These are phyloP conservation scores for Salvia hispanica DNA, from an alignment of 257 asterid genomes.

Conservation along the genomic window DNA sequence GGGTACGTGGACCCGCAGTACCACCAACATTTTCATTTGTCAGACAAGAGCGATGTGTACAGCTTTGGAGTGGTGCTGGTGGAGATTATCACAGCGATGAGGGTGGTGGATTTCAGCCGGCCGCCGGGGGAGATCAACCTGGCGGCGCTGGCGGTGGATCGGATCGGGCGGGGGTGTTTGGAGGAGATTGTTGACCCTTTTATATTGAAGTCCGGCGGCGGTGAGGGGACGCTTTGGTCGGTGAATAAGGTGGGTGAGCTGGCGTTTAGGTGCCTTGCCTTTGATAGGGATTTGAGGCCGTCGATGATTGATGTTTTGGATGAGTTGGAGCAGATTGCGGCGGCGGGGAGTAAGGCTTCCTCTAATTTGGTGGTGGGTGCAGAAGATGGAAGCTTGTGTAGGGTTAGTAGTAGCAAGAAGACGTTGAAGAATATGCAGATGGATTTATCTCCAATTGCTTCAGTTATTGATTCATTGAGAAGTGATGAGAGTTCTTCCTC, in stretches of 20 bases:
- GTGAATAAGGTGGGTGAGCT: slow-evolving; percentile 18
- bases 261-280: slow-evolving; percentile 17
- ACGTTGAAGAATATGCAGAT: too few relatives aligned
- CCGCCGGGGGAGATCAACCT: slow-evolving; percentile 2
- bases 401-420: too few relatives aligned
- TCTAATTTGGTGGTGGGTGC: background rate
- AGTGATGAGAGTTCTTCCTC: background rate
- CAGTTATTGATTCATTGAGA: background rate
- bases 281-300: slow-evolving; percentile 17
- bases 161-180: slow-evolving; percentile 10
- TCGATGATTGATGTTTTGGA: background rate
- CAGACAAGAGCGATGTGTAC: slow-evolving; percentile 16
- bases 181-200: slow-evolving; percentile 2
- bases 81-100: background rate
- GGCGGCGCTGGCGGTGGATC: slow-evolving; percentile 1
- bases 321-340: slow-evolving; percentile 17
- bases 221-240: background rate
- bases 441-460: background rate
- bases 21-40: background rate
- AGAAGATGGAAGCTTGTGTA: too few relatives aligned
- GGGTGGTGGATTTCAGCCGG: slow-evolving; percentile 6
- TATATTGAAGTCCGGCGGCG: background rate
- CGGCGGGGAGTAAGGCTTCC: background rate
- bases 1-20: slow-evolving; percentile 20
- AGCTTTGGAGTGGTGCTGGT: slow-evolving; percentile 13